phyloP scores from a whole-genome alignment of 2,329 filamentous ascomycete genomes.

The Pseudonectria buxi region DNA sequence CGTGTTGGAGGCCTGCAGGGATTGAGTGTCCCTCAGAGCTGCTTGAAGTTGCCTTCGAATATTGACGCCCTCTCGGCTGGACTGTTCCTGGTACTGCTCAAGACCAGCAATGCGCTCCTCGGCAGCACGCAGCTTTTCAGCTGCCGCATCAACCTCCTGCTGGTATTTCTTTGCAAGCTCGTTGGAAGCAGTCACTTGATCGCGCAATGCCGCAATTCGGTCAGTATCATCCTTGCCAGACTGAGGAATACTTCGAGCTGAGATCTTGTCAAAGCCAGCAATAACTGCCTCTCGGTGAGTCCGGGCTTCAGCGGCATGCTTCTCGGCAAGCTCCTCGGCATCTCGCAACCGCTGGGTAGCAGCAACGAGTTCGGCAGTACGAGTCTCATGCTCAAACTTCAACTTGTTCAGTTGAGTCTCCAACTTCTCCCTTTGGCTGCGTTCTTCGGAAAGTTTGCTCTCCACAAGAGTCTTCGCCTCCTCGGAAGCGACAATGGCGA shows the following conservation, averaged over 20 bases:
- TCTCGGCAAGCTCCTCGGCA: conserved; percentile 81
- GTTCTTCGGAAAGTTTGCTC: conserved; percentile 76
- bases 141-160: conserved; percentile 75
- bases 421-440: conserved; percentile 63
- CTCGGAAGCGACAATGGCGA: conserved; percentile 70
- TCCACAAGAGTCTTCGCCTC: conserved; percentile 73
- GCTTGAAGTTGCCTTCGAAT: conserved; percentile 86
- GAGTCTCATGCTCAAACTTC: conserved; percentile 75
- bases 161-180: conserved; percentile 81
- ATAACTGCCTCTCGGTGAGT: conserved; percentile 80
- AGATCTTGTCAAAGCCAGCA: conserved; percentile 70
- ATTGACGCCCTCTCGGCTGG: conserved; percentile 83
- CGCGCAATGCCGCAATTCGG: conserved; percentile 66
- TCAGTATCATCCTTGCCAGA: conserved; percentile 49
- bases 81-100: conserved; percentile 95
- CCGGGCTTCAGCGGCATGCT: conserved; percentile 78
- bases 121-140: conserved; percentile 82
- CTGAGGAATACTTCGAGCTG: conserved; percentile 44
- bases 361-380: conserved; percentile 68
- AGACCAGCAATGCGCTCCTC: conserved; percentile 96
- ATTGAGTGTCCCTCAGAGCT: conserved; percentile 74
- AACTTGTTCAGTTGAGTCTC: conserved; percentile 72
- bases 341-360: conserved; percentile 70
- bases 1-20: conserved; percentile 70
- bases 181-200: conserved; percentile 73